These are phyloP conservation scores for Verticillium nonalfalfae DNA, from an alignment of 2,329 filamentous ascomycete genomes.

Conservation along the genomic window DNA sequence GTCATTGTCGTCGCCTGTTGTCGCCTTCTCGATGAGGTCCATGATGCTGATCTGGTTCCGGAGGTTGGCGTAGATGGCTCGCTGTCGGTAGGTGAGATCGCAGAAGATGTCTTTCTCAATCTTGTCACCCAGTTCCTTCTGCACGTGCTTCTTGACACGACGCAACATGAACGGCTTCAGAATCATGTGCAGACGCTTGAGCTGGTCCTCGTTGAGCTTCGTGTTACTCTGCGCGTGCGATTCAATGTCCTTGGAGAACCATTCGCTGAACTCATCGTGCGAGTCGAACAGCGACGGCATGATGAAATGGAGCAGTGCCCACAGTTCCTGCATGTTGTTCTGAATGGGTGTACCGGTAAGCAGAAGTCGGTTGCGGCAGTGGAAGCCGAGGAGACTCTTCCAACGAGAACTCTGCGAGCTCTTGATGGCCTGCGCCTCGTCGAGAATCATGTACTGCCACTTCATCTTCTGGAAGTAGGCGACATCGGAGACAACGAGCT, in stretches of 20 bases:
- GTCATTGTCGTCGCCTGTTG: conserved; percentile 88
- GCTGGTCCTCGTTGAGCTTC: conserved; percentile 97
- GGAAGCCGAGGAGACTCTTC: conserved; percentile 92
- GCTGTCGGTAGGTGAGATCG: conserved; percentile 91
- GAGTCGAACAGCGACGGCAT: conserved; percentile 99
- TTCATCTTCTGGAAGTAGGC: conserved; percentile 98
- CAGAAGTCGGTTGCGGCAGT: conserved; percentile 88
- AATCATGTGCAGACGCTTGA: conserved; percentile 97
- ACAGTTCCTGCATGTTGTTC: conserved; percentile 99
- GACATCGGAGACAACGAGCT: conserved; percentile 91
- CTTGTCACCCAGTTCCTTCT: conserved; percentile 98
- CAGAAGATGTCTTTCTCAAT: conserved; percentile 96
- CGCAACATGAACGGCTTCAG: conserved; percentile 99
- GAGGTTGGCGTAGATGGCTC: conserved; percentile 86
- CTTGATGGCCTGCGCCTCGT: conserved; percentile 98
- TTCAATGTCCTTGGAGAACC: conserved; percentile 95
- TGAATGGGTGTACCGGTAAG: conserved; percentile 97
- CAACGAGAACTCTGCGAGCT: conserved; percentile 93
- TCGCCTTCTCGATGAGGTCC: conserved; percentile 96
- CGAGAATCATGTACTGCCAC: conserved; percentile 99
- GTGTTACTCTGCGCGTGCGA: conserved; percentile 98
- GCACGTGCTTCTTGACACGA: conserved; percentile 98
- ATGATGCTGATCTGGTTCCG: conserved; percentile 98
- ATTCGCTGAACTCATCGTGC: conserved; percentile 87
- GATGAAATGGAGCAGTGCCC: conserved; percentile 97